These are phyloP conservation scores for Ambrosia hybrid DNA, from an alignment of 140 eudicot species.

Conservation along the genomic window DNA sequence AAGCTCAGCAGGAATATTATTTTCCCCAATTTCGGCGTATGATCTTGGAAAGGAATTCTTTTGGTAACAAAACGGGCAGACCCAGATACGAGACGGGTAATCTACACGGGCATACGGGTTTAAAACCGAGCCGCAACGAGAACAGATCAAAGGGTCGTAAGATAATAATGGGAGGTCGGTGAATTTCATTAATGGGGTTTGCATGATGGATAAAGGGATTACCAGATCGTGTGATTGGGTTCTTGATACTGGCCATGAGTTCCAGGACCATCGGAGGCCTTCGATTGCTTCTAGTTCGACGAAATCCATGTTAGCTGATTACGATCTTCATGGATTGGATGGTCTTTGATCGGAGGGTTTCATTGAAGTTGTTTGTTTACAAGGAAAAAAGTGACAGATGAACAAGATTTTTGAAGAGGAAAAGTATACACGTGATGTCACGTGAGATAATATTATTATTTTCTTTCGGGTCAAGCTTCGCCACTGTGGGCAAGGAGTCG, in stretches of 20 bases:
- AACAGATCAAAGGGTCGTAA: constrained; percentile 73
- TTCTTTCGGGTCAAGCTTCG: no score
- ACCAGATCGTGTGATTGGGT: constrained; percentile 55
- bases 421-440: constrained; percentile 31
- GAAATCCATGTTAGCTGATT: constrained; percentile 67
- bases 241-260: constrained; percentile 84
- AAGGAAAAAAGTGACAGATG: constrained; percentile 12
- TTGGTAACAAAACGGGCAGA: constrained; percentile 77
- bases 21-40: constrained; percentile 66
- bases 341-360: constrained; percentile 26
- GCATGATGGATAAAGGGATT: constrained; percentile 82
- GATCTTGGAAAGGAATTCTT: constrained; percentile 76
- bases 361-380: background rate
- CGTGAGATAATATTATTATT: constrained; percentile 5
- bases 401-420: constrained; percentile 11
- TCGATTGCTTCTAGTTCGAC: constrained; percentile 84
- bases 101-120: constrained; percentile 96
- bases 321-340: constrained; percentile 1
- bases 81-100: constrained; percentile 75
- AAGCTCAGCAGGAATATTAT: constrained; percentile 91
- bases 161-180: constrained; percentile 72
- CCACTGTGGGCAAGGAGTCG: no score
- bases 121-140: constrained; percentile 63
- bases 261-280: constrained; percentile 98
- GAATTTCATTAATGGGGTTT: constrained; percentile 78